Percentiles rank a stretch among this genome's conserved stretches.
Evolutionary conservation across 352 stramenopile genomes (phyloP).

Genomic region (Phytophthora palmivora): DNA sequence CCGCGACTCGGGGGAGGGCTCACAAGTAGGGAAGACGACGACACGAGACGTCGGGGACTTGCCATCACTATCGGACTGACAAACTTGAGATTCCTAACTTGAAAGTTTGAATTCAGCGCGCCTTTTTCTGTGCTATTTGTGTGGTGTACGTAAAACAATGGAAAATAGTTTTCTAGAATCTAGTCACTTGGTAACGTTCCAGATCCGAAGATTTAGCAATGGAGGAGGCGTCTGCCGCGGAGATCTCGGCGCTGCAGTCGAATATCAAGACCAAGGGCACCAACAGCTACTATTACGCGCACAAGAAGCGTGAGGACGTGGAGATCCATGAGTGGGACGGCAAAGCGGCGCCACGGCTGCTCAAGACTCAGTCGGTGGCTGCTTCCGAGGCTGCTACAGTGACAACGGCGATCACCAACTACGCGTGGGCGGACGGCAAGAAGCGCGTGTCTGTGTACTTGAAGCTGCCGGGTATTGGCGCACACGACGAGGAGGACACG

Average conservation of each 20-base stretch:
- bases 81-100: conserved; percentile 4
- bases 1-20: conserved; percentile 25
- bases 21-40: conserved; percentile 19
- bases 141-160: neutral
- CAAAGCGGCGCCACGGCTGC: conserved; percentile 74
- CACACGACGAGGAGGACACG: conserved; percentile 66
- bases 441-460: conserved; percentile 84
- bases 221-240: conserved; percentile 15
- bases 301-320: conserved; percentile 83
- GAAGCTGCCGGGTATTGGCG: conserved; percentile 68
- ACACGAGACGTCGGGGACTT: conserved; percentile 24
- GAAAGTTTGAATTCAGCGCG: conserved; percentile 32
- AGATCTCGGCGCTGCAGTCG: conserved; percentile 71
- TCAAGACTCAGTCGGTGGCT: conserved; percentile 55
- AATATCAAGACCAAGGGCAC: conserved; percentile 87
- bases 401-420: conserved; percentile 72
- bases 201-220: conserved; percentile 14
- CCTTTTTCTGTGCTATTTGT: conserved; percentile 1
- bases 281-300: conserved; percentile 91
- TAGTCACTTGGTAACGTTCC: neutral
- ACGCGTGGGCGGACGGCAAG: conserved; percentile 86
- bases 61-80: conserved; percentile 32
- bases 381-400: conserved; percentile 43
- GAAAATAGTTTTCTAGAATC: conserved; percentile 6
- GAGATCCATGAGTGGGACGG: conserved; percentile 88